Evolutionary conservation across 2,329 filamentous ascomycete genomes (phyloP), one percentile per base, ranked within the genome.

Genomic region (Grosmannia serpens): DNA sequence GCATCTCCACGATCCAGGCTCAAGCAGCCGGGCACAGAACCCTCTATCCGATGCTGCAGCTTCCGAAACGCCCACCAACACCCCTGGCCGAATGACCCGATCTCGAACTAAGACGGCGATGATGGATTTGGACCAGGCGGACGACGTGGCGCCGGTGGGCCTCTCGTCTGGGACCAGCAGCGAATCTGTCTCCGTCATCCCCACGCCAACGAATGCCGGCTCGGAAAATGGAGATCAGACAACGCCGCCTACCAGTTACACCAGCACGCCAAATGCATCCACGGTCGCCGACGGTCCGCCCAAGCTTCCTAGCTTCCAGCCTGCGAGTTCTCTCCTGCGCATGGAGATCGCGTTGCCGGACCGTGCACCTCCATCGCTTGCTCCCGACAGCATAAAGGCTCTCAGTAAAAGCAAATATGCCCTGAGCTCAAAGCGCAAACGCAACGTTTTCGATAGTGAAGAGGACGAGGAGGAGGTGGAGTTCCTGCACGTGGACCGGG

Each of bases 361-460:
- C 13, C 67, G 70, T 29, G 38, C 15, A 55, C 65, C 65, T 52
- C 65, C 61, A 33, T 66, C 76, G n/a, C 73, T 70, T 63, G 73
- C 76, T 27, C 71, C 75, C 13, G 71, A 71, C 49, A 75, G 76
- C 57, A 74, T 72, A n/a, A 70, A 71, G 53, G 71, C 74, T 60
- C 69, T 81, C 50, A 74, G 71, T 51, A 71, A 71, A 10, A 84
- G 77, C 70, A 71, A 77, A 55, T 79, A 74, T 61, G 73, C 79
- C 2, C 68, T 82, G 65, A 71, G 70, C 15, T 65, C 62, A 26
- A 71, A 78, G 62, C 67, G 71, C 57, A 79, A 81, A 69, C 70
- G 75, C 54, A 61, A 73, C 58, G 67, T 73, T 35, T 70, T 76
- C 56, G 72, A 72, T 26, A 49, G 46, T n/a, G 70, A 79, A 61